Percentiles rank a stretch among this genome's conserved stretches.
Conservation (phyloP, 148 eudicot genomes). For the Tetragonia tetragonoides region DNA sequence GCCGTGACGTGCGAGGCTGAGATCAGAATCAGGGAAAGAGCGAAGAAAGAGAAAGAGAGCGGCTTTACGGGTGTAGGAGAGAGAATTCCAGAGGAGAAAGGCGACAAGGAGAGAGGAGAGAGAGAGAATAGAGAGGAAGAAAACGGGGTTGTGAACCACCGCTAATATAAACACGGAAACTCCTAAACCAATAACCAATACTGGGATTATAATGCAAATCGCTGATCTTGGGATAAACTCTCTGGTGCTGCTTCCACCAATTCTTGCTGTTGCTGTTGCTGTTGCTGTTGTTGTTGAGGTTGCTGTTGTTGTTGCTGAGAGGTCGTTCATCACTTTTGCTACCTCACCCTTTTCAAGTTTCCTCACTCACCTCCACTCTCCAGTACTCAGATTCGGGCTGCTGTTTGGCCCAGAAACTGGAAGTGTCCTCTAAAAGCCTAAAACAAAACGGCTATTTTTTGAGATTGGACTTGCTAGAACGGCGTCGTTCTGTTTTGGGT, state of each 20-base stretch:
- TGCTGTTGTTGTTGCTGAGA: slow-evolving; percentile 19
- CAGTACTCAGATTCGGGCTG: no score
- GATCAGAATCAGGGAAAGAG: slow-evolving; percentile 46
- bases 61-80: slow-evolving; percentile 23
- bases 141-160: slow-evolving; percentile 41
- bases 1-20: slow-evolving; percentile 39
- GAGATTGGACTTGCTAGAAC: no score
- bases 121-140: slow-evolving; percentile 31
- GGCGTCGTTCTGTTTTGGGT: no score
- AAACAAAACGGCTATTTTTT: not conserved
- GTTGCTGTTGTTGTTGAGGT: slow-evolving; percentile 3
- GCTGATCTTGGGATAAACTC: slow-evolving; percentile 32
- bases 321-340: slow-evolving; percentile 35
- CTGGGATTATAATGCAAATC: slow-evolving; percentile 28
- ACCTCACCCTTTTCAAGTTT: not conserved
- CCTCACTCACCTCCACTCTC: not conserved
- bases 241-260: not conserved
- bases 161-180: slow-evolving; percentile 42
- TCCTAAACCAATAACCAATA: slow-evolving; percentile 35
- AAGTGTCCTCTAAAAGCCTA: no score
- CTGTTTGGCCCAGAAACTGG: no score
- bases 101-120: slow-evolving; percentile 32
- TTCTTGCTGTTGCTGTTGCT: slow-evolving; percentile 1
- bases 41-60: slow-evolving; percentile 36
- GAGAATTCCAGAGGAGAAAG: slow-evolving; percentile 38